Conservation (phyloP, 441 rosid species). For the Codiaeum variegatum region DNA sequence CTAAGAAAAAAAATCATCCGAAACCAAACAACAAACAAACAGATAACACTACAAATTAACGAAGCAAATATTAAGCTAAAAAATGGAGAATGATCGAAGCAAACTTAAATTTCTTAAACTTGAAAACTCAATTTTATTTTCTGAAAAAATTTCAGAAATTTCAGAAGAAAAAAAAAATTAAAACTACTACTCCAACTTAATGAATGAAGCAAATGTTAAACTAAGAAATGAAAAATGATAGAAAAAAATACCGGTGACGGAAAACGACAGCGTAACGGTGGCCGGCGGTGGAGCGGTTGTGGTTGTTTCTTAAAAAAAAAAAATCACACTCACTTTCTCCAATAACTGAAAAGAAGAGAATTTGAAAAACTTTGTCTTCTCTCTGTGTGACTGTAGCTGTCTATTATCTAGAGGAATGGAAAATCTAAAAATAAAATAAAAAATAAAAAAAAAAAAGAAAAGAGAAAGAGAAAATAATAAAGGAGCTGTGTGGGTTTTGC, state of each 20-base stretch:
- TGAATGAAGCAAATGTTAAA: background rate
- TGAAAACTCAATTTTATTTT: no score
- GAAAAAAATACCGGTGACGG: constrained; percentile 6
- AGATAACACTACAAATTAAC: background rate
- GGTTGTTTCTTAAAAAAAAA: background rate
- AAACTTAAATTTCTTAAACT: no score
- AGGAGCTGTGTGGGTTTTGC: constrained; percentile 16
- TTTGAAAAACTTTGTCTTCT: background rate
- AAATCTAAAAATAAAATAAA: background rate
- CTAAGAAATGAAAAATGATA: background rate
- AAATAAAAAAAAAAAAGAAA: background rate
- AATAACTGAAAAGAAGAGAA: constrained; percentile 7
- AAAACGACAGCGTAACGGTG: background rate
- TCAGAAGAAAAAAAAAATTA: no score
- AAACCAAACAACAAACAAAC: background rate
- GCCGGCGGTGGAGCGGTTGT: background rate
- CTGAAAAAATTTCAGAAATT: no score
- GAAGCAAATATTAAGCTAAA: background rate
- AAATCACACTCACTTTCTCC: background rate
- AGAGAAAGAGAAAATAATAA: background rate
- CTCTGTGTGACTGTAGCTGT: no score
- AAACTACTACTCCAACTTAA: background rate
- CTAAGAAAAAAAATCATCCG: background rate
- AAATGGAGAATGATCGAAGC: background rate
- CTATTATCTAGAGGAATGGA: background rate